A percentile compares a stretch with the other conserved stretches of the same genome.
Conservation (phyloP, 1,284 basidiomycete genomes). For the Irpex lacteus region DNA sequence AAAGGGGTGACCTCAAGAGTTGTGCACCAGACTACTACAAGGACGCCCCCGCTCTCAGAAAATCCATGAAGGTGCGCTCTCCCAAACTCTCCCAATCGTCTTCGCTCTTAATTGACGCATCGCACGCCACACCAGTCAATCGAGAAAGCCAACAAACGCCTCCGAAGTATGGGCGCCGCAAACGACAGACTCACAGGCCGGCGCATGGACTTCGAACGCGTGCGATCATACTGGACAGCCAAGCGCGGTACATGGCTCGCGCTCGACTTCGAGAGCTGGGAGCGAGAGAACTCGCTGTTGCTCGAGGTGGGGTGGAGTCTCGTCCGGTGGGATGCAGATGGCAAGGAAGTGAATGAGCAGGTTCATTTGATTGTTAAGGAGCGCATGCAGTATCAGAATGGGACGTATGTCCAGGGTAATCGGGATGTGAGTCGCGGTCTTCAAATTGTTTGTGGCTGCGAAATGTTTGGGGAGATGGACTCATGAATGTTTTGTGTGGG, state of each 20-base stretch:
- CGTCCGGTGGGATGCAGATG: conserved; percentile 50
- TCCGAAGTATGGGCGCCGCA: conserved; percentile 49
- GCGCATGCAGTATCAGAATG: conserved; percentile 51
- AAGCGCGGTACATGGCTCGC: conserved; percentile 69
- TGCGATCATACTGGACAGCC: conserved; percentile 59
- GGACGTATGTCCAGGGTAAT: conserved; percentile 57
- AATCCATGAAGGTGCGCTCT: conserved; percentile 50
- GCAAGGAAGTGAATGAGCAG: conserved; percentile 39
- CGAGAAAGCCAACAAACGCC: conserved; percentile 72
- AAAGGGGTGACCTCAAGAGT: conserved; percentile 47
- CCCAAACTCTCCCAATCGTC: neutral
- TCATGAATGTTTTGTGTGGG: neutral
- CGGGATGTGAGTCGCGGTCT: conserved; percentile 45
- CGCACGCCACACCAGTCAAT: conserved; percentile 45
- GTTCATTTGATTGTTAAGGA: conserved; percentile 72
- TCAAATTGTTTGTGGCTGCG: no score
- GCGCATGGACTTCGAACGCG: conserved; percentile 62
- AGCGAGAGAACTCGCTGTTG: conserved; percentile 63
- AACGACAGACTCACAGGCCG: conserved; percentile 45
- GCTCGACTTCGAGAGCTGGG: conserved; percentile 81
- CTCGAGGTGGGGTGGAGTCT: conserved; percentile 78
- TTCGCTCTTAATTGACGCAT: neutral
- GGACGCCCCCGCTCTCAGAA: conserved; percentile 51
- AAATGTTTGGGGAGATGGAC: neutral
- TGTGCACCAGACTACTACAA: conserved; percentile 58